Percentiles rank a stretch among this genome's conserved stretches.
Conservation (phyloP, 2,329 filamentous ascomycete genomes). For the Trichophyton benhamiae region DNA sequence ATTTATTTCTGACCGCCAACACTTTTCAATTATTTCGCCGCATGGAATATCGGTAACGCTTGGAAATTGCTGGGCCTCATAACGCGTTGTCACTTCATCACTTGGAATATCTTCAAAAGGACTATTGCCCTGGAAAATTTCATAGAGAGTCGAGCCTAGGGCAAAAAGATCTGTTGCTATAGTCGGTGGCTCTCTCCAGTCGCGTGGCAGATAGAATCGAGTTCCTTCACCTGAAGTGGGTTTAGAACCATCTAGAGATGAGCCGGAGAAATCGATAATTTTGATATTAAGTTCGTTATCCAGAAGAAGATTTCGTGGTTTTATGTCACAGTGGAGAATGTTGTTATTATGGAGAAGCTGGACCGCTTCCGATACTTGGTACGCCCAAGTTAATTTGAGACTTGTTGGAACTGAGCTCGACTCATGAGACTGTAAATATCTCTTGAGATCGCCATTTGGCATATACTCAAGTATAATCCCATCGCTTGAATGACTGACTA, state of each 20-base stretch:
- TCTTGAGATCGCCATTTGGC: constrained; percentile 6
- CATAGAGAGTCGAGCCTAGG: constrained; percentile 16
- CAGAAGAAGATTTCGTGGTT: constrained; percentile 30
- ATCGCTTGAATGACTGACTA: constrained; percentile 5
- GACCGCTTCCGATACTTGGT: constrained; percentile 25
- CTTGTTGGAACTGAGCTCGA: constrained; percentile 1
- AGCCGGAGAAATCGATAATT: constrained; percentile 29
- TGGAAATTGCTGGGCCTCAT: constrained; percentile 13
- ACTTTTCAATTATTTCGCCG: constrained; percentile 15
- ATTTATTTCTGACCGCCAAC: constrained; percentile 14
- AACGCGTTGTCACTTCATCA: constrained; percentile 13
- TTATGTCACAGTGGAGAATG: constrained; percentile 32
- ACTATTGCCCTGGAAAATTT: constrained; percentile 13
- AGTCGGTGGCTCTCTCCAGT: constrained; percentile 15
- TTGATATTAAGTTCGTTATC: constrained; percentile 25
- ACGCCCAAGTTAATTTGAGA: constrained; percentile 20
- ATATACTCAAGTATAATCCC: constrained; percentile 8
- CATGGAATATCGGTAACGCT: constrained; percentile 14
- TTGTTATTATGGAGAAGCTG: constrained; percentile 25
- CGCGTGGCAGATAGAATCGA: constrained; percentile 15
- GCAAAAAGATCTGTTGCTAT: constrained; percentile 16
- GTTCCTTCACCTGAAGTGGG: constrained; percentile 13
- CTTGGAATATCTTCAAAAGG: constrained; percentile 16
- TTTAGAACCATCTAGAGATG: constrained; percentile 19
- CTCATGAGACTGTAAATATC: constrained; percentile 3